A percentile compares a stretch with the other conserved stretches of the same genome.
Conservation (phyloP, 2,329 filamentous ascomycete genomes). For the Teratosphaeria epicoccoides region DNA sequence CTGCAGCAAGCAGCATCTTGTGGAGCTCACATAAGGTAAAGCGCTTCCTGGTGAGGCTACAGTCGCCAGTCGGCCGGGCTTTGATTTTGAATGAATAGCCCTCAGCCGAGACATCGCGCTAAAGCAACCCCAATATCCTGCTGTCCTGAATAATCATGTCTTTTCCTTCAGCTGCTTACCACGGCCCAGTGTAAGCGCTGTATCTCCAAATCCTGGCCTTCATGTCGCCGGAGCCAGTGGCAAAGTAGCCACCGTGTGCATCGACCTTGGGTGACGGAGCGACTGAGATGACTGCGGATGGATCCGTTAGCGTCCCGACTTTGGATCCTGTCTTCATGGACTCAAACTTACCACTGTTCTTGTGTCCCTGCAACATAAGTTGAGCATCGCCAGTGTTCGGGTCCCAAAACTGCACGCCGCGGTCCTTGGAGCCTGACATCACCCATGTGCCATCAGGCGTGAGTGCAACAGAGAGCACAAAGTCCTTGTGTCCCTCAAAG, state of each 20-base stretch:
- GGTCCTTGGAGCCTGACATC: slow-evolving; percentile 91
- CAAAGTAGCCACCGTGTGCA: slow-evolving; percentile 64
- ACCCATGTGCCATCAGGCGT: slow-evolving; percentile 94
- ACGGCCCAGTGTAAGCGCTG: slow-evolving; percentile 14
- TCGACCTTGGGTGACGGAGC: slow-evolving; percentile 68
- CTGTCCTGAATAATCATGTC: not conserved
- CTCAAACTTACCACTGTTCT: slow-evolving; percentile 63
- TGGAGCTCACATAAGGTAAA: too few species aligned
- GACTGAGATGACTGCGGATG: slow-evolving; percentile 70
- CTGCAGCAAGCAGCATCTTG: too few species aligned
- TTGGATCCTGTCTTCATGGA: slow-evolving; percentile 5
- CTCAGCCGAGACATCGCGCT: not conserved
- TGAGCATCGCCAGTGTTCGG: slow-evolving; percentile 85
- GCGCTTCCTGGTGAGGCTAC: too few species aligned
- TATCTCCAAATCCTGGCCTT: slow-evolving; percentile 96
- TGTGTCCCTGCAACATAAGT: slow-evolving; percentile 97
- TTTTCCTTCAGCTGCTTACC: not conserved
- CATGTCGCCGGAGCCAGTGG: slow-evolving; percentile 95
- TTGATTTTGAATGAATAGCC: not conserved
- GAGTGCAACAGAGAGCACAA: slow-evolving; percentile 88
- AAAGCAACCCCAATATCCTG: not conserved
- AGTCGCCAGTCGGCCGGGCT: not conserved
- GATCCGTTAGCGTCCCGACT: not conserved
- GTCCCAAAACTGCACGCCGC: slow-evolving; percentile 98
- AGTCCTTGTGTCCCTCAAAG: slow-evolving; percentile 97